Percentiles rank a stretch among this genome's conserved stretches.
phyloP scores from a whole-genome alignment of 2,329 filamentous ascomycete species.

The Exutisphaerella laricina region DNA sequence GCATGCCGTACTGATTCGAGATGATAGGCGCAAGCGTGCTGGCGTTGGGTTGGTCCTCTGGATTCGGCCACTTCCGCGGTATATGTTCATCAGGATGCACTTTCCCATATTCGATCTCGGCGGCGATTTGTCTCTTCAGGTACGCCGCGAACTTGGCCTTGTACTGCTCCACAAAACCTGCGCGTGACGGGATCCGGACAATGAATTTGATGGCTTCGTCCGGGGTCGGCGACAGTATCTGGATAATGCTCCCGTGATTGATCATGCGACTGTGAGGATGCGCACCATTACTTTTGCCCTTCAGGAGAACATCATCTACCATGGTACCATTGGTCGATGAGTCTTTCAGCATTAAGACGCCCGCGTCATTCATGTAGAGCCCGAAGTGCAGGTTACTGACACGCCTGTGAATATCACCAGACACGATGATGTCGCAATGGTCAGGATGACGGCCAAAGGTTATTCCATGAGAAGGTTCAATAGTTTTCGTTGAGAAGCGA shows the following conservation, averaged over 20 bases:
- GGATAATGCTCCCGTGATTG: slow-evolving; percentile 65
- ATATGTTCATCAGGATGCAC: slow-evolving; percentile 6
- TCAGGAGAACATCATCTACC: slow-evolving; percentile 68
- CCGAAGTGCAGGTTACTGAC: slow-evolving; percentile 96
- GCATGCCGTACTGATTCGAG: slow-evolving; percentile 57
- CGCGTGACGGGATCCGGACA: slow-evolving; percentile 70
- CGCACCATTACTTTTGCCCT: slow-evolving; percentile 43
- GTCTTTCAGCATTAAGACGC: slow-evolving; percentile 86
- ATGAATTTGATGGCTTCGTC: slow-evolving; percentile 70
- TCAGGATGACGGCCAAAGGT: slow-evolving; percentile 72
- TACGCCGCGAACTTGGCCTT: slow-evolving; percentile 64
- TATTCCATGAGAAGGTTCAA: slow-evolving; percentile 67
- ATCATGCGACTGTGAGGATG: slow-evolving; percentile 56
- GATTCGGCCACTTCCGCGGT: neutral
- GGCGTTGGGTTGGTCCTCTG: slow-evolving; percentile 1
- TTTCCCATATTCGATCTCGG: slow-evolving; percentile 6
- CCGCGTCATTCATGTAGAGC: slow-evolving; percentile 82
- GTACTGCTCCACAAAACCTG: slow-evolving; percentile 60
- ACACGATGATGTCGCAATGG: slow-evolving; percentile 67
- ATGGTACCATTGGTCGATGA: slow-evolving; percentile 93
- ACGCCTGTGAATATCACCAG: slow-evolving; percentile 61
- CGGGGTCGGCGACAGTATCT: slow-evolving; percentile 52
- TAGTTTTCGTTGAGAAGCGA: slow-evolving; percentile 67
- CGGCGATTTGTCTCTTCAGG: slow-evolving; percentile 41
- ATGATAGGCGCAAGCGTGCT: slow-evolving; percentile 25